Evolutionary conservation across 2,329 filamentous ascomycete genomes (phyloP), one percentile per base, ranked within the genome.

Genomic region (Diplodia sapinea): DNA sequence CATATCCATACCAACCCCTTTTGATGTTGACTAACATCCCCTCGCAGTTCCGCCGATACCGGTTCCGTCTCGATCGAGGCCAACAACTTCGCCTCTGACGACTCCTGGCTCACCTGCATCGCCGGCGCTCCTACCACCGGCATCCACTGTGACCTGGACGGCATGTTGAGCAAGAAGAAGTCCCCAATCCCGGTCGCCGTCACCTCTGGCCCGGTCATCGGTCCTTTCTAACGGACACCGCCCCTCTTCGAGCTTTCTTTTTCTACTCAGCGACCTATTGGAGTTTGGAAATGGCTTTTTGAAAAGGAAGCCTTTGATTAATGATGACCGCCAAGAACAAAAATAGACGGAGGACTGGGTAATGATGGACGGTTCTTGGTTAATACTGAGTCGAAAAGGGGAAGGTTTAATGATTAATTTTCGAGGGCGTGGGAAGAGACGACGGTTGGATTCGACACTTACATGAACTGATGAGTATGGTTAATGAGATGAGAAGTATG

Each of bases 71-170:
- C 26, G 43, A 26, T 67, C 50, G 56, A 52, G 11, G 31, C 68
- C 49, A 65, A 70, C 47, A 47, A 50, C 38, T 49, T 23, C n/a
- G 3, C 31, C 17, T 49, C 52, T 50, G 31, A 56, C 13, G 29
- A 40, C 50, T 54, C 54, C 17, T 67, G 54, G 51, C 43, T 70
- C 23, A 70, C 67, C 2, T 70, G 69, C 38, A 7, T 67, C 1
- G 62, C 29, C 31, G 67, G 69, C 12, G 36, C 67, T 26, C 69
- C 69, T n/a, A n/a, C 43, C 9, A n/a, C 13, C 12, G 69, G 69
- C 47, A 69, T 70, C 50, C 54, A 26, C 8, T 70, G 69, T 51
- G 43, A 56, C 17, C 43, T 65, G 13, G 33, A 69, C 20, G 68
- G 68, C 51, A n/a, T 43, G 6, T 5, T 63, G 43, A 63, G 59